phyloP scores from a whole-genome alignment of 495 filamentous ascomycete genomes.

The Aspergillus cristatus region DNA sequence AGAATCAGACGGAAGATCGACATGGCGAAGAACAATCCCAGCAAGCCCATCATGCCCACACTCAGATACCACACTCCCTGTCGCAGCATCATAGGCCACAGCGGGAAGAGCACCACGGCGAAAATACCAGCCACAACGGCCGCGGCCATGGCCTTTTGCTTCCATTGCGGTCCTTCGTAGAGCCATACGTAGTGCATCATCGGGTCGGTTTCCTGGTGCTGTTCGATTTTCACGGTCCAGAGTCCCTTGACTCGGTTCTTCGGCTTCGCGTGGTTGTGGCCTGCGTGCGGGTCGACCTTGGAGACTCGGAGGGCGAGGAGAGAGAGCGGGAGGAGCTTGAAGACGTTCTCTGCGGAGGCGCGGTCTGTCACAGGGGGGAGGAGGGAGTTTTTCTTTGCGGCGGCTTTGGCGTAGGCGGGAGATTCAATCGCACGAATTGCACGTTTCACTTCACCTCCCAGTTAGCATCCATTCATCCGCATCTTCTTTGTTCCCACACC shows the following conservation, averaged over 20 bases:
- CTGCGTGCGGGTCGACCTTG: conserved; percentile 65
- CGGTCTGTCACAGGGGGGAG: conserved; percentile 83
- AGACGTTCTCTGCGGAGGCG: conserved; percentile 77
- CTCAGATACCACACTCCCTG: conserved; percentile 96
- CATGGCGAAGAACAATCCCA: conserved; percentile 96
- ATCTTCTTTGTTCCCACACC: not conserved
- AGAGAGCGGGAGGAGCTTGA: conserved; percentile 94
- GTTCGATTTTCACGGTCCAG: conserved; percentile 95
- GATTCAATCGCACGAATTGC: conserved; percentile 90
- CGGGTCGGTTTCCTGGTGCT: conserved; percentile 85
- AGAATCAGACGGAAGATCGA: conserved; percentile 90
- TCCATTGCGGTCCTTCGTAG: conserved; percentile 90
- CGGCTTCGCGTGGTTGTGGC: conserved; percentile 68
- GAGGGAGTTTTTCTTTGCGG: conserved; percentile 70
- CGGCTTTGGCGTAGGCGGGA: conserved; percentile 76
- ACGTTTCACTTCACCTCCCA: conserved; percentile 99
- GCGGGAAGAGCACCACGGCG: conserved; percentile 83
- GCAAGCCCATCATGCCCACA: conserved; percentile 84
- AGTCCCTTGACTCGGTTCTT: conserved; percentile 88
- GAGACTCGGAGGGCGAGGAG: conserved; percentile 84
- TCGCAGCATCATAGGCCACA: conserved; percentile 88
- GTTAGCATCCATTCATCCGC: no score
- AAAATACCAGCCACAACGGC: conserved; percentile 77
- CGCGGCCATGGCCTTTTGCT: conserved; percentile 80
- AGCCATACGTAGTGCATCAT: conserved; percentile 96